Evolutionary conservation across 192 early-diverging fungal species (phyloP), one percentile per base, ranked within the genome.

Genomic region (Entomortierella beljakovae): DNA sequence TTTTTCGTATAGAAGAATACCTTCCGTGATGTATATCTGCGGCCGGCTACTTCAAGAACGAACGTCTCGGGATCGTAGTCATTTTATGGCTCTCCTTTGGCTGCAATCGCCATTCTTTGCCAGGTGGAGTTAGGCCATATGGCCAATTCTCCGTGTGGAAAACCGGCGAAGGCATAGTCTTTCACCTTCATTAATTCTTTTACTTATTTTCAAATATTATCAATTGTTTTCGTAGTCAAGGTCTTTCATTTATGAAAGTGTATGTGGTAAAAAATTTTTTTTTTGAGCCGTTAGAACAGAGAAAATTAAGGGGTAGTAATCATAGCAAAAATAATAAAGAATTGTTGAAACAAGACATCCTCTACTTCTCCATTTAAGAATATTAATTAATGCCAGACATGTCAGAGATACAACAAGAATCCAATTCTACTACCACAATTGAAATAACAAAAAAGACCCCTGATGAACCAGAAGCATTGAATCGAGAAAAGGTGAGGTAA

Each of bases 121-220:
- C 75, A 79, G 75, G 75, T 79, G 75, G 75, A 69, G 75, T 69
- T 65, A 79, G 75, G 75, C 75, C 67, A 79, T 79, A 79, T 34
- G 40, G 75, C 75, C 75, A 59, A 79, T 79, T 35, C 75, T 79
- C 57, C 68, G 57, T 79, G 75, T 79, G 75, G 75, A 79, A 79
- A 79, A 79, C 75, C 75, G 75, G 66, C 75, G 67, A 55, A 33
- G 75, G 75, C 61, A 79, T 70, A 79, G 55, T 42, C 48, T 61
- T 43, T 25, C 43, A 46, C 32, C 35, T 11, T 35, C n/a, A n/a
- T 57, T 20, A n/a, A 57, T 35, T 25, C 6, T 1, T 7, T 13
- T 16, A n/a, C 18, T 26, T 22, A 10, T 25, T 40, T n/a, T 40
- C 37, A n/a, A 40, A 37, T 40, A 38, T 40, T 7, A 37, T 35